Conservation (phyloP, 805 yeast genomes). For the Kockiozyma suomiensis region DNA sequence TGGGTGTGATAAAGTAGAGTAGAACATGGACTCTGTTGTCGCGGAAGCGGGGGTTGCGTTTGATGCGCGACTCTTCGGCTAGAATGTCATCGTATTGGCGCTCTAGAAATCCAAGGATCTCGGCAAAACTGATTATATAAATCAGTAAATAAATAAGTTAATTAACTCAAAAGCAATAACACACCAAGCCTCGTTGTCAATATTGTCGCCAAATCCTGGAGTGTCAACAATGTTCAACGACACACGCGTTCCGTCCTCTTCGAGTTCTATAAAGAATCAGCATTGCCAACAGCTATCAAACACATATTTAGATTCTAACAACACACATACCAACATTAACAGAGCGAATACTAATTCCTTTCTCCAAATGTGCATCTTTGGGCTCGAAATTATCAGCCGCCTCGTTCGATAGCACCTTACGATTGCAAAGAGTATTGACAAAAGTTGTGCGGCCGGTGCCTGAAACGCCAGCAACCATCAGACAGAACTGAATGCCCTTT, state of each 20-base stretch:
- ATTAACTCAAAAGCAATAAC: background rate
- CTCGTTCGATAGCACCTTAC: conserved; percentile 46
- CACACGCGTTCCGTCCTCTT: conserved; percentile 56
- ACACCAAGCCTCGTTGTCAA: conserved; percentile 60
- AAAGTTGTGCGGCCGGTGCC: conserved; percentile 78
- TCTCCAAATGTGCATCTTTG: conserved; percentile 43
- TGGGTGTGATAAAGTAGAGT: conserved; percentile 72
- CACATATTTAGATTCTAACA: background rate
- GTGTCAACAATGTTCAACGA: conserved; percentile 65
- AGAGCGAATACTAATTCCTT: conserved; percentile 50
- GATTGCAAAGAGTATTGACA: conserved; percentile 65
- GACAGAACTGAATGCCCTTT: conserved; percentile 62
- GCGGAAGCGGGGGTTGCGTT: conserved; percentile 67
- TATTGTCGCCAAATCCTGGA: conserved; percentile 77
- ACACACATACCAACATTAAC: conserved; percentile 41
- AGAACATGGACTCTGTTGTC: conserved; percentile 80
- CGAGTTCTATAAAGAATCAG: conserved; percentile 48
- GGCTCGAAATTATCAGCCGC: conserved; percentile 37
- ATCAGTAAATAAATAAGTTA: background rate
- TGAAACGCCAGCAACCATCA: conserved; percentile 71
- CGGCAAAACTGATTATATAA: conserved; percentile 38
- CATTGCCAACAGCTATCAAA: background rate
- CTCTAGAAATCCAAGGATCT: conserved; percentile 64
- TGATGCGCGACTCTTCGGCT: conserved; percentile 73
- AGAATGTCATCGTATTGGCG: conserved; percentile 71